Evolutionary conservation across 352 stramenopile genomes (phyloP).

Genomic region (Globisporangium echinulatum): DNA sequence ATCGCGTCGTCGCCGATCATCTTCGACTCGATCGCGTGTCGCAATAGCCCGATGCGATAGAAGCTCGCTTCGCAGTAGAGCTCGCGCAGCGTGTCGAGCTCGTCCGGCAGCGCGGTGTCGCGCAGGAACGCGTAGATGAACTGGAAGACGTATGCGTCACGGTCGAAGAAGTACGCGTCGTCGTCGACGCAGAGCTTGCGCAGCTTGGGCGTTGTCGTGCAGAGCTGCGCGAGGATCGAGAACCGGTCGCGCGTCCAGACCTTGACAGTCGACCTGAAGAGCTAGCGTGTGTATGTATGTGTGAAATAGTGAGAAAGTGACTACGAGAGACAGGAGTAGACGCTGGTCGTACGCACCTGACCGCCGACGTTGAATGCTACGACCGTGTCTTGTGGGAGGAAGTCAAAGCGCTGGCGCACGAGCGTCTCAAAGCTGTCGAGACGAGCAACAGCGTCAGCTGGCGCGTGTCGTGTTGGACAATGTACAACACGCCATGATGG

Average conservation of each 20-base stretch:
- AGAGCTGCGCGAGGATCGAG: constrained; percentile 76
- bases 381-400: constrained; percentile 38
- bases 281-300: constrained; percentile 14
- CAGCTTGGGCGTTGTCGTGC: constrained; percentile 56
- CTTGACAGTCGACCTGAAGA: constrained; percentile 68
- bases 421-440: constrained; percentile 50
- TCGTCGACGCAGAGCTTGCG: constrained; percentile 36
- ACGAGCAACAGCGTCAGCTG: too few relatives aligned
- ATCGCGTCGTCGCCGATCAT: constrained; percentile 59
- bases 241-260: constrained; percentile 74
- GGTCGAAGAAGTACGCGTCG: constrained; percentile 68
- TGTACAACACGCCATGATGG: background rate
- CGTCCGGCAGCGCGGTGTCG: constrained; percentile 52
- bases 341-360: constrained; percentile 18
- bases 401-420: constrained; percentile 46
- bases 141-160: constrained; percentile 68
- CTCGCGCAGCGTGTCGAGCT: constrained; percentile 55
- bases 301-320: background rate
- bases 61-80: constrained; percentile 76
- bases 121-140: constrained; percentile 64
- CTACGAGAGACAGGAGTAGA: too few relatives aligned
- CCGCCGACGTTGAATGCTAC: constrained; percentile 71
- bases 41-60: constrained; percentile 64
- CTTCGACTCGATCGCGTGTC: constrained; percentile 70
- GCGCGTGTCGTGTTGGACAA: too few relatives aligned